These are phyloP conservation scores for Hyaloscypha finlandica DNA, from an alignment of 495 filamentous ascomycete species.

Conservation along the genomic window DNA sequence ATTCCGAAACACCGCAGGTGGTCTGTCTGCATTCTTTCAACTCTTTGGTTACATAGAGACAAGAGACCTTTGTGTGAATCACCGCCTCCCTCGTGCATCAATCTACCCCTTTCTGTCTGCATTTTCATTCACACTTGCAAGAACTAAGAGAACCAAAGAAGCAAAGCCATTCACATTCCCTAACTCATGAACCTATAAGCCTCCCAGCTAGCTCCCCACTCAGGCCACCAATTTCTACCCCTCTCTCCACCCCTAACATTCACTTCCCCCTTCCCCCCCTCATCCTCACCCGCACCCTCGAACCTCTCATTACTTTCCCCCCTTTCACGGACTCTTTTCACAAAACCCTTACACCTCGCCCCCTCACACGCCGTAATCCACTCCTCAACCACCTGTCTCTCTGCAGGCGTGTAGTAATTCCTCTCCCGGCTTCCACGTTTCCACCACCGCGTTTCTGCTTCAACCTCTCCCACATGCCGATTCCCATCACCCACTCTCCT, in stretches of 20 bases:
- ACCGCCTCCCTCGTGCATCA: not conserved
- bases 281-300: not conserved
- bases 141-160: not conserved
- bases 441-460: no score
- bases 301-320: not conserved
- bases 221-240: not conserved
- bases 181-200: not conserved
- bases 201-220: not conserved
- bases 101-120: no score
- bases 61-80: not conserved
- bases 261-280: not conserved
- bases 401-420: not conserved
- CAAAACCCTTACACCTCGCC: not conserved
- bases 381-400: not conserved
- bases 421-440: not conserved
- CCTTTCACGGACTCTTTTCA: not conserved
- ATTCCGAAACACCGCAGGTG: not conserved
- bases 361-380: constrained; percentile 3
- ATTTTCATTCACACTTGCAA: not conserved
- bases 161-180: not conserved
- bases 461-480: no score
- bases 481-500: no score
- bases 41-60: not conserved
- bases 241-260: not conserved
- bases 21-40: not conserved